Evolutionary conservation across 2,329 filamentous ascomycete species (phyloP).

Genomic region (Fulvia fulva): DNA sequence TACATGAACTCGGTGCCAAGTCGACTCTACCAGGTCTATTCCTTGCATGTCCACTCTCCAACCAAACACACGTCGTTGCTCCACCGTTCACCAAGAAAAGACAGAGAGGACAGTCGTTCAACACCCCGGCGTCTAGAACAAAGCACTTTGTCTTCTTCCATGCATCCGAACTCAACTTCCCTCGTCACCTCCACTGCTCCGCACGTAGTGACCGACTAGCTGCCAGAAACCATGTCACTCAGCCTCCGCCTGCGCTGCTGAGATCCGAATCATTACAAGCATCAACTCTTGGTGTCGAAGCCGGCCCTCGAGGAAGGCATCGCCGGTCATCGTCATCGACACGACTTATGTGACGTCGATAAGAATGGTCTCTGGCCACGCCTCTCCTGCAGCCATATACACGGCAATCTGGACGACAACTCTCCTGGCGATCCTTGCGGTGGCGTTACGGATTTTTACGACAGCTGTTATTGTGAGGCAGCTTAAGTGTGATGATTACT

Average conservation of each 20-base stretch:
- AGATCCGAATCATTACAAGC: neutral
- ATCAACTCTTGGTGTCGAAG: neutral
- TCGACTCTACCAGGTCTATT: neutral
- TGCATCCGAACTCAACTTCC: neutral
- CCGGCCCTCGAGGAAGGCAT: neutral
- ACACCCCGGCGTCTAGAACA: neutral
- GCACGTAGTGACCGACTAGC: neutral
- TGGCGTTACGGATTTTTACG: slow-evolving; percentile 12
- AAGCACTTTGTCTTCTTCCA: neutral
- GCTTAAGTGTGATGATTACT: slow-evolving; percentile 6
- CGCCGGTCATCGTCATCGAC: neutral
- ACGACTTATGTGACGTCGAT: neutral
- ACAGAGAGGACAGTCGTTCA: neutral
- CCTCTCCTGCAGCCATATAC: slow-evolving; percentile 9
- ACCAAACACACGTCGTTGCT: neutral
- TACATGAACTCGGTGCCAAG: neutral
- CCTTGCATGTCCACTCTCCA: neutral
- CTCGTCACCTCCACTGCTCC: neutral
- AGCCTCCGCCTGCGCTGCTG: no score
- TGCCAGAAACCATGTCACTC: neutral
- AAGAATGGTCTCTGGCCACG: slow-evolving; percentile 3
- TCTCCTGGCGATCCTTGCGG: slow-evolving; percentile 8
- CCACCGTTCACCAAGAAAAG: neutral
- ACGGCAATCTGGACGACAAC: slow-evolving; percentile 9
- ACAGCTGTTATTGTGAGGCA: slow-evolving; percentile 2